phyloP scores from a whole-genome alignment of 2,329 filamentous ascomycete species.

The Neonectria faginata region DNA sequence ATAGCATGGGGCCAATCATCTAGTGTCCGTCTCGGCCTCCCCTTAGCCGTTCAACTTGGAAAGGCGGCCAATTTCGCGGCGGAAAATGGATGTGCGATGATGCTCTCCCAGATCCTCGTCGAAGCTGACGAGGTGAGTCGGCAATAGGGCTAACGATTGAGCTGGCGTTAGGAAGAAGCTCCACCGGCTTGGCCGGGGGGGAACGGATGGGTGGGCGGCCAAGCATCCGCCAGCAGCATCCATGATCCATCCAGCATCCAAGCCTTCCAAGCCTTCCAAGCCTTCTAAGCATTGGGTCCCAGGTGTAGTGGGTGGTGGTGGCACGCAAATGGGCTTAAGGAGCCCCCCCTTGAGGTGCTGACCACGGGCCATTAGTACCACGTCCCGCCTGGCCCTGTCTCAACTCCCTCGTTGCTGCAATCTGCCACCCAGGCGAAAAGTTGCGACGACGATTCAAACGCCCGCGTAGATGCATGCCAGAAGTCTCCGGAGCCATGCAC shows the following conservation, averaged over 20 bases:
- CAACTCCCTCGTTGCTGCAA: conserved; percentile 41
- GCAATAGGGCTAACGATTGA: conserved; percentile 47
- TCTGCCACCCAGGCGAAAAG: conserved; percentile 28
- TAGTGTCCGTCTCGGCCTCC: conserved; percentile 20
- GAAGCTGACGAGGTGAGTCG: conserved; percentile 43
- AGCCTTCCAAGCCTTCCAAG: conserved; percentile 18
- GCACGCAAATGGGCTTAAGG: conserved; percentile 42
- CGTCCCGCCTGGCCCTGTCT: conserved; percentile 40
- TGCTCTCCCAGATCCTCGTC: conserved; percentile 41
- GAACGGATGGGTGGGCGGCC: conserved; percentile 41
- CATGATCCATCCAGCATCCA: conserved; percentile 21
- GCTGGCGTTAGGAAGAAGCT: conserved; percentile 41
- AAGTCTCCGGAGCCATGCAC: conserved; percentile 8
- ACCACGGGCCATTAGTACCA: conserved; percentile 32
- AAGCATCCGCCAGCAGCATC: conserved; percentile 25
- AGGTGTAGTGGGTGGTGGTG: conserved; percentile 38
- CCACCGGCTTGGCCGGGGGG: conserved; percentile 43
- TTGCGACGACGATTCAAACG: conserved; percentile 14
- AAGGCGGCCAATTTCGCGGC: conserved; percentile 35
- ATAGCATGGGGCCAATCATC: conserved; percentile 30
- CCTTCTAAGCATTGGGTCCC: conserved; percentile 19
- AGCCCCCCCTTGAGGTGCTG: conserved; percentile 32
- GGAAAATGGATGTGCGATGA: conserved; percentile 40
- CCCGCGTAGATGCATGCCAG: conserved; percentile 11
- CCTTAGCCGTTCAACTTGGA: conserved; percentile 26